Conservation (phyloP, 164 flowering plant genomes). For the Aristolochia contorta region DNA sequence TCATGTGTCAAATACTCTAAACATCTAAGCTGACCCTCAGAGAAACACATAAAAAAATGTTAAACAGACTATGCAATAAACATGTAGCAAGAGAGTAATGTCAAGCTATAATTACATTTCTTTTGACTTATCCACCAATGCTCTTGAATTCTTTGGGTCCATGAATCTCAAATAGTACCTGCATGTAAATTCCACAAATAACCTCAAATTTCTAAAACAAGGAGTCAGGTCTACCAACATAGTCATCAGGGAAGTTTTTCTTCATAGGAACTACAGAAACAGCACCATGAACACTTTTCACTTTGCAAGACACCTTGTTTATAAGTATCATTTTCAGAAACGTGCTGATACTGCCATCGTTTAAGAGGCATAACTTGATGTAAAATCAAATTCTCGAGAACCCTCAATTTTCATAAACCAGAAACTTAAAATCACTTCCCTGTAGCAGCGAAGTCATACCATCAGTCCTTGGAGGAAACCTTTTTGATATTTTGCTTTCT, state of each 20-base stretch:
- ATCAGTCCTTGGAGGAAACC: background rate
- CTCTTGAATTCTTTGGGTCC: slow-evolving; percentile 84
- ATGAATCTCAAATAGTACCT: slow-evolving; percentile 98
- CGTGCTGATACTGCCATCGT: too few relatives aligned
- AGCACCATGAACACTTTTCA: too few relatives aligned
- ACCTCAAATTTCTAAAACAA: too few relatives aligned
- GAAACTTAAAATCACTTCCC: too few relatives aligned
- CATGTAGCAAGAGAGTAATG: background rate
- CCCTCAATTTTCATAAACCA: too few relatives aligned
- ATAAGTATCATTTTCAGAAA: too few relatives aligned
- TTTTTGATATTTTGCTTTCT: background rate
- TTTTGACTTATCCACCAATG: slow-evolving; percentile 66
- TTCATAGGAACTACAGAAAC: background rate
- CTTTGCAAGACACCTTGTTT: too few relatives aligned
- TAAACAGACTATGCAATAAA: background rate
- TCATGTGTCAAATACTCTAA: too few relatives aligned
- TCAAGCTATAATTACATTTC: slow-evolving; percentile 47
- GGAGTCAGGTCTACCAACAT: too few relatives aligned
- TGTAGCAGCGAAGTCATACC: background rate
- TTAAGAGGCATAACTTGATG: too few relatives aligned
- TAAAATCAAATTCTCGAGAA: too few relatives aligned
- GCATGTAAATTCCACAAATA: slow-evolving; percentile 6
- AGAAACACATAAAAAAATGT: background rate
- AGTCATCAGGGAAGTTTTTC: too few relatives aligned
- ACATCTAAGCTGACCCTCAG: background rate